Base-by-base conservation (phyloP, 225 moss, liverwort and hornwort species). In the Ulota crispa region DNA sequence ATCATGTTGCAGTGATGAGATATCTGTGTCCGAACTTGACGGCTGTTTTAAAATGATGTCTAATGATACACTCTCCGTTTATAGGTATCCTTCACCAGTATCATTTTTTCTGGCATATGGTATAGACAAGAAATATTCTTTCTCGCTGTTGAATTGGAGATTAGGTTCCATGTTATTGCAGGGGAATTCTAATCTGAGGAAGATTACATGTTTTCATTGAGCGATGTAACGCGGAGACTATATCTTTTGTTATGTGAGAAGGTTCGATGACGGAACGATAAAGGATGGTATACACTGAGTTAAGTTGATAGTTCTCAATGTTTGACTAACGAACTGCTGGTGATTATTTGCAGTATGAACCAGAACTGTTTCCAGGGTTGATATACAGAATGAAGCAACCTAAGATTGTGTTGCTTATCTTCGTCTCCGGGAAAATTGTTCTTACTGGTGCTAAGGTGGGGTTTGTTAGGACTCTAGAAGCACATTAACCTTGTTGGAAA, bases 321-420 rank as follows among this genome's bases (percentile, higher is more conserved):
- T 6, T 63, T 69, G 68, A 67, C 69, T 68, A 6, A 72, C 21
- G 43, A 37, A 11, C n/a, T 76, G 24, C 9, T 55, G 63, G 68
- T 77, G 77, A 57, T 55, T 77, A 42, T 74, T 64, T 89, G 92
- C 97, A 97, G 97, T 97, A 97, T 86, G 97, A 97, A 80, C 97
- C 97, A 10, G 97, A 97, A 91, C 82, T 97, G 52, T 97, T 95
- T 78, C 97, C 95, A 37, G 97, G 97, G 77, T 85, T 97, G 89
- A 97, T 97, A 7, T 97, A 97, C 78, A 93, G 97, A 85, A 97
- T 97, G 97, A 97, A 97, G 89, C 97, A 97, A 83, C 97, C 97
- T 42, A 97, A 97, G 79, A 97, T 97, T 80, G 97, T 97, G 34
- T 85, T 97, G 37, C 97, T 97, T 64, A 97, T 97, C 55, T 97